A percentile compares a stretch with the other conserved stretches of the same genome.
Conservation (phyloP, 371 early-diverging fungal species). For the Actinomucor elegans region DNA sequence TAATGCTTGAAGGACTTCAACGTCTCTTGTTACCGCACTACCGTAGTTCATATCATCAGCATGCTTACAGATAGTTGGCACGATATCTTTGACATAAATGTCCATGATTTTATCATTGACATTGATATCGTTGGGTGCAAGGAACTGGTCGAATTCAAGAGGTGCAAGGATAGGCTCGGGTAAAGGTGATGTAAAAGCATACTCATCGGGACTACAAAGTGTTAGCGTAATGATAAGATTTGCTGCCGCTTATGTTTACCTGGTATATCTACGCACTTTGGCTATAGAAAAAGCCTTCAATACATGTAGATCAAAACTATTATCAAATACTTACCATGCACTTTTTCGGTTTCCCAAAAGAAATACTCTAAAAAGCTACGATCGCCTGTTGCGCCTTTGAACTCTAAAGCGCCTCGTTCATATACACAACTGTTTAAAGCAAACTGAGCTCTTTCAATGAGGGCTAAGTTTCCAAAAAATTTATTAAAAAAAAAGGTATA, state of each 20-base stretch:
- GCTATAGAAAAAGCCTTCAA: slow-evolving; percentile 45
- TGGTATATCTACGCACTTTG: slow-evolving; percentile 80
- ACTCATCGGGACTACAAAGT: slow-evolving; percentile 86
- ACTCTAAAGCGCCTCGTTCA: slow-evolving; percentile 63
- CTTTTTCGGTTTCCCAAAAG: slow-evolving; percentile 86
- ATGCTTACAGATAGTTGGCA: slow-evolving; percentile 61
- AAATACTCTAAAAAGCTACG: slow-evolving; percentile 88
- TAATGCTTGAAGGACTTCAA: slow-evolving; percentile 89
- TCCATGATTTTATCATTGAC: slow-evolving; percentile 79
- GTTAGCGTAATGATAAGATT: neutral
- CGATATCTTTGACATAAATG: slow-evolving; percentile 74
- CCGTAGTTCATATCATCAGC: slow-evolving; percentile 91
- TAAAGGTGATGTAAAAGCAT: slow-evolving; percentile 85
- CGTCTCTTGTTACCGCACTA: slow-evolving; percentile 88
- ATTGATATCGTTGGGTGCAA: slow-evolving; percentile 79
- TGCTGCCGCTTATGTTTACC: slow-evolving; percentile 22
- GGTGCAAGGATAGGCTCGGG: slow-evolving; percentile 87
- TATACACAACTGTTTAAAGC: slow-evolving; percentile 81
- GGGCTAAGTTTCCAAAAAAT: no score
- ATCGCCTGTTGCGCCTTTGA: slow-evolving; percentile 56
- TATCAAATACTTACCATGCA: slow-evolving; percentile 68
- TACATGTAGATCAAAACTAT: neutral
- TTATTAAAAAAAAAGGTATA: no score
- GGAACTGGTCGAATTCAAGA: slow-evolving; percentile 72
- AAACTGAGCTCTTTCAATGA: slow-evolving; percentile 94